Base-by-base conservation (phyloP, 495 filamentous ascomycete species). In the Talaromyces trachyspermus region DNA sequence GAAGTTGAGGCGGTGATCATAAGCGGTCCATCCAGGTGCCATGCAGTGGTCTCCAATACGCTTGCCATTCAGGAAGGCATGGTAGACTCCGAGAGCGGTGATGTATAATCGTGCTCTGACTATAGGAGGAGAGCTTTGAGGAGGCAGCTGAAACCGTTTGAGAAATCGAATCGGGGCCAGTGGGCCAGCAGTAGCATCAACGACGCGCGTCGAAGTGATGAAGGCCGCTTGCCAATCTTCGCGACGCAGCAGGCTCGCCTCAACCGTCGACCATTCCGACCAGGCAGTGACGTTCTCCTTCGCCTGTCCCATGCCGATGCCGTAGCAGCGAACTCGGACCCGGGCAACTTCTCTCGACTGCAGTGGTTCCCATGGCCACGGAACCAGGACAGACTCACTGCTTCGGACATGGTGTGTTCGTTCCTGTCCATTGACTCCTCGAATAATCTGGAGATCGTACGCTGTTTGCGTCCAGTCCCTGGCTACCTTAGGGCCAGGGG, bases 1-100 rank as follows among this genome's bases (percentile, higher is more conserved):
- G 53, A 77, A 80, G 12, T 68, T 59, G 30, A 72, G 58, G 5
- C 74, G 64, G 52, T 75, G 62, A 0, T 64, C 60, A 50, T 78
- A 80, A 23, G 66, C 71, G 14, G 74, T 72, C 75, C 75, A 80
- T 0, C 76, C 76, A 0, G 76, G 76, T 11, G 77, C 58, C 50
- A 66, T 49, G 15, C 46, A 52, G 32, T 66, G 57, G 61, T 75
- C 64, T 0, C 75, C 75, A n/a, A 78, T 70, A 30, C 54, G 48
- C 6, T 51, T 38, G 1, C 72, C 74, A 55, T 80, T 79, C 39
- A 79, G 66, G 12, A 58, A 63, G 2, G 68, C 65, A 24, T 71
- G 67, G 43, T 76, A 79, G 12, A 79, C 33, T 2, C 77, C 77
- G 22, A 73, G 54, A 0, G 66, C 63, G 0, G 76, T 79, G 18